phyloP scores from a whole-genome alignment of 73 alveolate genomes.

The Tetrahymena elliotti region DNA sequence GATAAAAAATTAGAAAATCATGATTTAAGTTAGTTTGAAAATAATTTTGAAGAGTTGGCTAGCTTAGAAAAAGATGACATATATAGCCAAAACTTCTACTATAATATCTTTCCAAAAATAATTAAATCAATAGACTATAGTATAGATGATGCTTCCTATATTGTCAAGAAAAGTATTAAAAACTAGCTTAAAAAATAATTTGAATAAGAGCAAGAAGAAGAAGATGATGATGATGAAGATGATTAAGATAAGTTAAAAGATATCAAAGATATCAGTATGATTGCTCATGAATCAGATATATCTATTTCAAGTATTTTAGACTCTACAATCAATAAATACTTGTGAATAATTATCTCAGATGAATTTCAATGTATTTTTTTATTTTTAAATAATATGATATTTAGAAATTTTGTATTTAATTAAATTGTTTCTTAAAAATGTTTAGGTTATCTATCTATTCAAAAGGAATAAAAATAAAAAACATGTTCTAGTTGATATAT shows the following conservation, averaged over 20 bases:
- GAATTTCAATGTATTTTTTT: too few species aligned
- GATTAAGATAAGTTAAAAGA: background rate
- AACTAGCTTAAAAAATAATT: background rate
- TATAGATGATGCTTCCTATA: background rate
- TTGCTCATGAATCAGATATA: too few species aligned
- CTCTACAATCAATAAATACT: too few species aligned
- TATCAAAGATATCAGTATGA: background rate
- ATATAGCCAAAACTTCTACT: background rate
- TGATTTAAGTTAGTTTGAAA: background rate
- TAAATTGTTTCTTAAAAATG: too few species aligned
- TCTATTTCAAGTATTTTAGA: too few species aligned
- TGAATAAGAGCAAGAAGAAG: background rate
- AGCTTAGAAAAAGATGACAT: background rate
- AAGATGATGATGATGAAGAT: background rate
- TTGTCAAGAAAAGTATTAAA: background rate
- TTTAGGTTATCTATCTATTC: too few species aligned
- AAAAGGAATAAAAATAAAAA: too few species aligned
- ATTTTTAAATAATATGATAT: too few species aligned
- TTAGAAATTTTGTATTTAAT: too few species aligned
- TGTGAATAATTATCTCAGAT: too few species aligned
- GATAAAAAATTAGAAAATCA: background rate
- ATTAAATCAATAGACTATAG: background rate
- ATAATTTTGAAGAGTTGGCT: background rate
- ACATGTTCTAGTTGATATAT: too few species aligned
- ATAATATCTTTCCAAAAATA: background rate